Evolutionary conservation across 768 basidiomycete genomes (phyloP).

Genomic region (Amanita rubescens): DNA sequence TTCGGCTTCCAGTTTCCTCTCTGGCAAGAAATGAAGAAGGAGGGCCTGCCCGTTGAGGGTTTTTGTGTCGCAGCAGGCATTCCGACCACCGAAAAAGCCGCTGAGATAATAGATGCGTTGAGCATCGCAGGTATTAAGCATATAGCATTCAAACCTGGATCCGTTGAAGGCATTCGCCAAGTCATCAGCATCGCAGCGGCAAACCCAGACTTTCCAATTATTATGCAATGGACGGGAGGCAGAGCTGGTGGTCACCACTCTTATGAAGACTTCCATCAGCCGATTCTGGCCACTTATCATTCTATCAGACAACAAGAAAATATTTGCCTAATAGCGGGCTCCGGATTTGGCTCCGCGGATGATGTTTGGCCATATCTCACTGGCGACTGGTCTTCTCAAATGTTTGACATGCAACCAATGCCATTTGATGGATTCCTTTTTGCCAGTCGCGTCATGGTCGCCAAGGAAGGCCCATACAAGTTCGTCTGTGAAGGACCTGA

Average conservation of each 20-base stretch:
- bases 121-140: slow-evolving; percentile 86
- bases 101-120: slow-evolving; percentile 87
- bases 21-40: slow-evolving; percentile 96
- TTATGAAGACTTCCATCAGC: slow-evolving; percentile 98
- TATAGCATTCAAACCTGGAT: slow-evolving; percentile 97
- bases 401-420: slow-evolving; percentile 87
- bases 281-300: slow-evolving; percentile 84
- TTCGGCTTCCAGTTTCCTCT: slow-evolving; percentile 96
- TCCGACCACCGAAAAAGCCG: slow-evolving; percentile 93
- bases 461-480: slow-evolving; percentile 97
- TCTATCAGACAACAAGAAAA: slow-evolving; percentile 86
- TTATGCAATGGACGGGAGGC: slow-evolving; percentile 98
- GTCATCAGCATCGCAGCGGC: slow-evolving; percentile 92
- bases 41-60: slow-evolving; percentile 95
- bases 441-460: slow-evolving; percentile 96
- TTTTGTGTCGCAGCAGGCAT: slow-evolving; percentile 99
- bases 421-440: slow-evolving; percentile 98
- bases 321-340: slow-evolving; percentile 86
- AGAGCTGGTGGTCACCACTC: slow-evolving; percentile 98
- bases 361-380: slow-evolving; percentile 97
- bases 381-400: slow-evolving; percentile 86
- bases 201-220: slow-evolving; percentile 94
- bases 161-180: slow-evolving; percentile 95
- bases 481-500: slow-evolving; percentile 92
- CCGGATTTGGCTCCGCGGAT: slow-evolving; percentile 91